A percentile compares a stretch with the other conserved stretches of the same genome.
These are phyloP conservation scores for Sesbania bispinosa DNA, from an alignment of 306 rosid species.

Conservation along the genomic window DNA sequence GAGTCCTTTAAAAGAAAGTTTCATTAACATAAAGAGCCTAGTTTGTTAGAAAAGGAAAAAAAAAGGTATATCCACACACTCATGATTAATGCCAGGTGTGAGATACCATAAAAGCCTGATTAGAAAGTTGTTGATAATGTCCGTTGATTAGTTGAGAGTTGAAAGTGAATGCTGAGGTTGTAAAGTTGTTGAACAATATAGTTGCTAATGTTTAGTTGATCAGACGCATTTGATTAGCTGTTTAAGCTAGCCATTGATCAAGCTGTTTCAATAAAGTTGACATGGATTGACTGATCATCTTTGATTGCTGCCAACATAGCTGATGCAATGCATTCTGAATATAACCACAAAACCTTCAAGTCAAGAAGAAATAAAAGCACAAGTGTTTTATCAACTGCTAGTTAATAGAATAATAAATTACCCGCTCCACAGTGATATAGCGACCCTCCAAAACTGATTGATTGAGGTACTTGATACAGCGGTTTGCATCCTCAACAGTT, in stretches of 20 bases:
- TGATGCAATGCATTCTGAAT: constrained; percentile 94
- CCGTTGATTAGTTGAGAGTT: constrained; percentile 95
- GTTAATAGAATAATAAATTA: constrained; percentile 35
- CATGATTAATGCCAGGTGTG: constrained; percentile 61
- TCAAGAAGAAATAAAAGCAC: constrained; percentile 53
- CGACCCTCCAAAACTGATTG: constrained; percentile 96
- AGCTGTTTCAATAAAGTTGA: constrained; percentile 96
- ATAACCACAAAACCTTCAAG: constrained; percentile 90
- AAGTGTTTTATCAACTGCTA: constrained; percentile 26
- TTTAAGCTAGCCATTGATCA: constrained; percentile 96
- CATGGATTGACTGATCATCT: constrained; percentile 95
- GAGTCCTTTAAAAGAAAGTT: neutral
- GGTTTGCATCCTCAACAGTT: constrained; percentile 68
- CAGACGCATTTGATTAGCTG: constrained; percentile 91
- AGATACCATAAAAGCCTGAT: constrained; percentile 90
- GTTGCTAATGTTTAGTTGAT: constrained; percentile 98
- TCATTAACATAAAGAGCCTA: constrained; percentile 10
- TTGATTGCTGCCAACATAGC: constrained; percentile 98
- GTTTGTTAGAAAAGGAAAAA: constrained; percentile 21
- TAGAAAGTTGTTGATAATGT: constrained; percentile 96
- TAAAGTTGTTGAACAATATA: constrained; percentile 92
- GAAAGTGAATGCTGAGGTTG: constrained; percentile 98
- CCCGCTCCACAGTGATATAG: constrained; percentile 93
- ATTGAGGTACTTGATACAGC: constrained; percentile 88
- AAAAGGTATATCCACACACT: constrained; percentile 40